phyloP scores from a whole-genome alignment of 1,284 basidiomycete genomes.

The Paramarasmius palmivorus region DNA sequence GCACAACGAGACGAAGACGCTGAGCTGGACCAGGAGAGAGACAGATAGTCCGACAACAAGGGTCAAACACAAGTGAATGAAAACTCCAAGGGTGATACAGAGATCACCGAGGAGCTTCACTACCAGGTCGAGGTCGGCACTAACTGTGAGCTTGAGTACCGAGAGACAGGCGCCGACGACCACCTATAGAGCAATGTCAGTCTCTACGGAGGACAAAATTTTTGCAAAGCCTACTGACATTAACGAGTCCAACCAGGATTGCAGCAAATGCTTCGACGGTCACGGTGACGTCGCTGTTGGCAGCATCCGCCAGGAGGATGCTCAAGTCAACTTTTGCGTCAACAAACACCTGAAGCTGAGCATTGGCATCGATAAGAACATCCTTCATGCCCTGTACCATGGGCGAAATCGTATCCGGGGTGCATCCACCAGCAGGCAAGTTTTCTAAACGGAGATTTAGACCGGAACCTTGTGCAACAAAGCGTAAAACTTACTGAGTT shows the following conservation, averaged over 20 bases:
- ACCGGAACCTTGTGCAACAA: not conserved
- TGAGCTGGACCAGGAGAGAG: too few relatives aligned
- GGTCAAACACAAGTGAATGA: too few relatives aligned
- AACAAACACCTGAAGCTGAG: not conserved
- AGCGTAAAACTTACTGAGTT: not conserved
- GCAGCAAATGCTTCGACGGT: not conserved
- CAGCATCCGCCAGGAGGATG: not conserved
- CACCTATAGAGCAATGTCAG: too few relatives aligned
- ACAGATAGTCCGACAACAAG: too few relatives aligned
- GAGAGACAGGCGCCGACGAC: too few relatives aligned
- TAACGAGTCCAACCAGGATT: not conserved
- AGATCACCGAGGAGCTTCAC: too few relatives aligned
- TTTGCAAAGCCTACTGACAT: not conserved
- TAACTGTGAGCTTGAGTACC: too few relatives aligned
- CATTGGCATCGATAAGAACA: not conserved
- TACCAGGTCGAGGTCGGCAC: too few relatives aligned
- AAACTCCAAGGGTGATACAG: too few relatives aligned
- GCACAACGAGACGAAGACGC: too few relatives aligned
- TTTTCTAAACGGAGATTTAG: not conserved
- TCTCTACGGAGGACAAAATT: too few relatives aligned
- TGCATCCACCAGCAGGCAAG: not conserved
- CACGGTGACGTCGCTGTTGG: not conserved
- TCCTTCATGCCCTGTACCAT: not conserved
- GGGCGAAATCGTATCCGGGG: not conserved
- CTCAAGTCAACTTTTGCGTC: not conserved